Conservation (phyloP, 306 rosid genomes). For the Prunus persica region DNA sequence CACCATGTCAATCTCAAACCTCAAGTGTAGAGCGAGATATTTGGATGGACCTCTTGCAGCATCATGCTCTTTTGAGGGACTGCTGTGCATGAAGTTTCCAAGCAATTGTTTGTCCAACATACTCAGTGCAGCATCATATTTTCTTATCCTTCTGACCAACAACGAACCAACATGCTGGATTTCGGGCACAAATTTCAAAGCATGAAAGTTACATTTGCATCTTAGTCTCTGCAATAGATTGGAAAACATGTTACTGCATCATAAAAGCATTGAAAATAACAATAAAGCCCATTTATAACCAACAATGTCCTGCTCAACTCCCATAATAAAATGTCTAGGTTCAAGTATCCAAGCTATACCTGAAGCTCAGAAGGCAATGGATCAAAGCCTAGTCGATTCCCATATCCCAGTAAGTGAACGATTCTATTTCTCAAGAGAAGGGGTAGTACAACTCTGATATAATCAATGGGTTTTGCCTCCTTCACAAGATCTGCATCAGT, state of each 20-base stretch:
- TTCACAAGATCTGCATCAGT: constrained; percentile 86
- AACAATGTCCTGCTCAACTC: not conserved
- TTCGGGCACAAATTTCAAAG: constrained; percentile 66
- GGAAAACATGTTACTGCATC: not conserved
- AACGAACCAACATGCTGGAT: constrained; percentile 73
- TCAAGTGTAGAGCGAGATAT: constrained; percentile 88
- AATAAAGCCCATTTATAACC: too few species aligned
- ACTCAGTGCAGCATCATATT: constrained; percentile 43
- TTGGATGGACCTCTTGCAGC: constrained; percentile 37
- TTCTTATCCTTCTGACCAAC: constrained; percentile 70
- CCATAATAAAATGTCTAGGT: not conserved
- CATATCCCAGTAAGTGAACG: constrained; percentile 88
- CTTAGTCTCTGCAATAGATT: constrained; percentile 63
- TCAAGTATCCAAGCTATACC: constrained; percentile 40
- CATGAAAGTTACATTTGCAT: constrained; percentile 97
- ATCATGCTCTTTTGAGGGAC: constrained; percentile 27
- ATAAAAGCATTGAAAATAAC: not conserved
- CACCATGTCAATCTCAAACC: constrained; percentile 95
- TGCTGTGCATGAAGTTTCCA: constrained; percentile 57
- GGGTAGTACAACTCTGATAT: constrained; percentile 61
- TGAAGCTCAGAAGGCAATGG: constrained; percentile 73
- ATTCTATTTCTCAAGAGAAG: constrained; percentile 60
- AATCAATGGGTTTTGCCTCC: constrained; percentile 81
- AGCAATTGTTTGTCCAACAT: constrained; percentile 67
- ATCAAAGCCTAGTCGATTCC: constrained; percentile 95